These are phyloP conservation scores for Gracilaria caudata DNA, from an alignment of 23 red algal species.

Conservation along the genomic window DNA sequence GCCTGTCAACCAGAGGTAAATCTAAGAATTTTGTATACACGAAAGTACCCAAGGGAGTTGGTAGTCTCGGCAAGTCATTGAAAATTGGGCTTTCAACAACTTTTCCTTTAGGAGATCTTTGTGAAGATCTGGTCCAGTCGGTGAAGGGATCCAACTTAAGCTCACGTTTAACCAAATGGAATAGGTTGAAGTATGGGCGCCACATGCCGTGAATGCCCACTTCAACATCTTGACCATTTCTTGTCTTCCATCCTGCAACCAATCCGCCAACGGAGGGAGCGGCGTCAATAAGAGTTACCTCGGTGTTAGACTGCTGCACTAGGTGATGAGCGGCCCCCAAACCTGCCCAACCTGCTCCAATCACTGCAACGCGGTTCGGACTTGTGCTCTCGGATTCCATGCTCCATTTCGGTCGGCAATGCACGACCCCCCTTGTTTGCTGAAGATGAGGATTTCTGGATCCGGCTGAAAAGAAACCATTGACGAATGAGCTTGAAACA, in stretches of 20 bases:
- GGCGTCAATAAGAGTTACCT: slow-evolving; percentile 81
- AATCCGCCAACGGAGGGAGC: slow-evolving; percentile 76
- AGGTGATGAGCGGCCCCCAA: slow-evolving; percentile 83
- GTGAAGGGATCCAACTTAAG: slow-evolving; percentile 73
- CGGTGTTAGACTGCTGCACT: slow-evolving; percentile 17
- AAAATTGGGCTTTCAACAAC: slow-evolving; percentile 83
- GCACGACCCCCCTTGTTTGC: not conserved
- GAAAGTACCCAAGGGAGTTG: slow-evolving; percentile 77
- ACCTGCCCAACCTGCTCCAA: slow-evolving; percentile 91
- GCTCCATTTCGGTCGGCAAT: not conserved
- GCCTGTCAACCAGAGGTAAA: slow-evolving; percentile 69
- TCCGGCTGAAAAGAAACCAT: not conserved
- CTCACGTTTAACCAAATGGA: slow-evolving; percentile 81
- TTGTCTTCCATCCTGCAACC: slow-evolving; percentile 70
- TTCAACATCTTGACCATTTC: slow-evolving; percentile 67
- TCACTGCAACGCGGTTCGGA: slow-evolving; percentile 65
- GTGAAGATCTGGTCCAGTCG: slow-evolving; percentile 64
- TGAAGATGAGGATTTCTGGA: not conserved
- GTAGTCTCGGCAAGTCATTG: slow-evolving; percentile 75
- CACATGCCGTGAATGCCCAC: slow-evolving; percentile 88
- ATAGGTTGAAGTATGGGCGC: slow-evolving; percentile 84
- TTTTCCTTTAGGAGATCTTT: slow-evolving; percentile 78
- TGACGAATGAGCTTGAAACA: not conserved
- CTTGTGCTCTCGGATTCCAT: slow-evolving; percentile 18
- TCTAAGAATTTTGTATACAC: slow-evolving; percentile 82